Conservation (phyloP, 2,329 filamentous ascomycete species). For the Capronia coronata region DNA sequence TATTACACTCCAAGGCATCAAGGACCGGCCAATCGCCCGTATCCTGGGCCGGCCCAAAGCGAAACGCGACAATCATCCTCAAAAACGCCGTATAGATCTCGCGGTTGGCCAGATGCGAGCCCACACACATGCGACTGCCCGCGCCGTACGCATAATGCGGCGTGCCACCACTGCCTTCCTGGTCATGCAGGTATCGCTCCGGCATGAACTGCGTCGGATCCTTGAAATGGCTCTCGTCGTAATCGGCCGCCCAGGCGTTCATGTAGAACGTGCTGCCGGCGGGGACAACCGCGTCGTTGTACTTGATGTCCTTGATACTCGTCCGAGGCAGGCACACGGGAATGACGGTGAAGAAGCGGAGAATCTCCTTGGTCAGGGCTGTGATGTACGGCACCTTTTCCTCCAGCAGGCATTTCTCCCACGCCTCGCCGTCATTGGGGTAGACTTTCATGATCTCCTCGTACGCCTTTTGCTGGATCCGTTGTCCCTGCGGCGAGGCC, state of each 20-base stretch:
- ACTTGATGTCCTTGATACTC: slow-evolving; percentile 65
- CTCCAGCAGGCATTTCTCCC: slow-evolving; percentile 64
- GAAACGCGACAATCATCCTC: slow-evolving; percentile 53
- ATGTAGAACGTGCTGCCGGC: slow-evolving; percentile 74
- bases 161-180: slow-evolving; percentile 46
- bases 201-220: slow-evolving; percentile 58
- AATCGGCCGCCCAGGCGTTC: slow-evolving; percentile 71
- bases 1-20: slow-evolving; percentile 53
- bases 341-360: slow-evolving; percentile 74
- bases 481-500: slow-evolving; percentile 59
- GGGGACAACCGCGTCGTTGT: slow-evolving; percentile 61
- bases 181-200: slow-evolving; percentile 59
- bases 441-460: slow-evolving; percentile 65
- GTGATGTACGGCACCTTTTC: slow-evolving; percentile 73
- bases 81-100: slow-evolving; percentile 57
- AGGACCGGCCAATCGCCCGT: slow-evolving; percentile 47
- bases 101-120: slow-evolving; percentile 57
- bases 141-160: slow-evolving; percentile 59
- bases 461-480: slow-evolving; percentile 63
- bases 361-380: slow-evolving; percentile 69
- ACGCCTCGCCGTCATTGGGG: slow-evolving; percentile 63
- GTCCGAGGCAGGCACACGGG: slow-evolving; percentile 69
- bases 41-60: slow-evolving; percentile 46
- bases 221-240: slow-evolving; percentile 63
- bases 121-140: slow-evolving; percentile 58